Base-by-base conservation (phyloP, 768 basidiomycete genomes). In the Calocybe gangraenosa region DNA sequence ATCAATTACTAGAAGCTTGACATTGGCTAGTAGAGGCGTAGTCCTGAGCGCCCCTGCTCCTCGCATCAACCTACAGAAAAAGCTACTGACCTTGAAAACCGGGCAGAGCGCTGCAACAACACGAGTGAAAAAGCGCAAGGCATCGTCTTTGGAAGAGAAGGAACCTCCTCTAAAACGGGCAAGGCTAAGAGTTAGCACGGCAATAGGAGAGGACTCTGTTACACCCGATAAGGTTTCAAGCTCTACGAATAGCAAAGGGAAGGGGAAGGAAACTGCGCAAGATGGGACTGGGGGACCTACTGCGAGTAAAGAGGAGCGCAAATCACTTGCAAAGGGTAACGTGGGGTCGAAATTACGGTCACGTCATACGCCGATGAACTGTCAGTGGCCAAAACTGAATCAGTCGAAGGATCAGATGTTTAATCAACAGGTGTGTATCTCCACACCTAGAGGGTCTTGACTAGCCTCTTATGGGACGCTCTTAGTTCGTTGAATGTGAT, bases 151-250 rank as follows among this genome's bases (percentile, higher is more conserved):
- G n/a, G 47, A 44, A 22, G 47, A 40, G 14, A 54, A 49, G 21
- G 63, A 60, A 19, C 65, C 63, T 33, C 67, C 67, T 2, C 46
- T 67, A 49, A 68, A 68, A 52, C 47, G 55, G 19, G 65, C 59
- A 1, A 52, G 52, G 42, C 39, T 52, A 23, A 50, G 37, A 36
- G 37, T 32, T n/a, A 42, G 49, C 13, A 39, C 22, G 15, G 33
- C 15, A 15, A 34, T 17, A 14, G 11, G 44, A n/a, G 22, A 37
- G 20, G 36, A 14, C 19, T 14, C 22, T 35, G 44, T 21, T 17
- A 33, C 41, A 33, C 36, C 33, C 5, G 39, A 33, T 31, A 42
- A 21, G 20, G 30, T 25, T 18, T 21, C 42, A 18, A 32, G 34
- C 13, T 5, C 14, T 4, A 32, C 36, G 18, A 56, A 37, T n/a